Evolutionary conservation across 805 yeast species (phyloP), one percentile per base, ranked within the genome.

Genomic region (Monosporozyma siamensis): DNA sequence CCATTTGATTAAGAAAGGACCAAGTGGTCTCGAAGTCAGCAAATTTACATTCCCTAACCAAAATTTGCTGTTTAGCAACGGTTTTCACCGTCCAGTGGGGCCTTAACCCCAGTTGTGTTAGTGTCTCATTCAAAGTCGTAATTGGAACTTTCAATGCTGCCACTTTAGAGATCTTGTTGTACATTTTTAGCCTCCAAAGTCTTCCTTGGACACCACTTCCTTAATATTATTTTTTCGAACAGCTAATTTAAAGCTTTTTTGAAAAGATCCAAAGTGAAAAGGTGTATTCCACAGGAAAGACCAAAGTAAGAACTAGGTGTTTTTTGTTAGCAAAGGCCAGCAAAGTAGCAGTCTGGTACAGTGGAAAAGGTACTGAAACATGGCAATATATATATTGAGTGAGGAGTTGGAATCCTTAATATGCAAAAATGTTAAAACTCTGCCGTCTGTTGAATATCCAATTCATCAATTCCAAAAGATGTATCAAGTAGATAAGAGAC

Each of bases 21-120:
- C 89, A 80, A 0, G 90, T 79, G 34, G 70, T 70, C 45, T 77
- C 78, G 54, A 72, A 83, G 38, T 69, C 66, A 41, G 59, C 66
- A 47, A 82, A 70, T 22, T 56, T 59, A 25, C 46, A 44, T 18
- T 41, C 42, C 27, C 47, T 44, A 10, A 29, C 26, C 3, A 44
- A 24, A 5, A 22, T 11, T 18, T 32, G 14, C 6, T 10, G 22
- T n/a, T 31, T 27, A 10, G 20, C 17, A 9, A n/a, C 15, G 4
- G 15, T 27, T 26, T 38, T 22, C 24, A 22, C 25, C 9, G 34
- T 15, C 34, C 35, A 32, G 3, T 18, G 17, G 24, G 35, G 35
- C 14, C 8, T 7, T 18, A 32, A 18, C 3, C 35, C 35, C 23
- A 32, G 14, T 18, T 32, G 4, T 9, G 14, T 6, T 18, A 31